Percentiles rank a stretch among this genome's conserved stretches.
Conservation (phyloP, 768 basidiomycete species). For the Pisolithus sp. region DNA sequence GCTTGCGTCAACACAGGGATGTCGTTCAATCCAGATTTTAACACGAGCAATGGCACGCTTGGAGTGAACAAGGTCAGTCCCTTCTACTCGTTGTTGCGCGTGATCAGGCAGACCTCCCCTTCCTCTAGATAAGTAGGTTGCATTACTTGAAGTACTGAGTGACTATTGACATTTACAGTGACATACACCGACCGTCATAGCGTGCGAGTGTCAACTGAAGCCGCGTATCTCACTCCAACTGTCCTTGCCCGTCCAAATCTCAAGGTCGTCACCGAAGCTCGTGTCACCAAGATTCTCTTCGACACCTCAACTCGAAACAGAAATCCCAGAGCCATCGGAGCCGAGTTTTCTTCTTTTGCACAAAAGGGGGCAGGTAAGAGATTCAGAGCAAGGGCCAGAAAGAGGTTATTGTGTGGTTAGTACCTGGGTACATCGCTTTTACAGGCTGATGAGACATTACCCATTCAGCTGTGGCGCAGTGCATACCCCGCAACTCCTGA, state of each 20-base stretch:
- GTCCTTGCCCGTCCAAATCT: constrained; percentile 63
- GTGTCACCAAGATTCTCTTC: constrained; percentile 54
- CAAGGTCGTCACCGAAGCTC: constrained; percentile 49
- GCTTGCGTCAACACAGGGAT: constrained; percentile 48
- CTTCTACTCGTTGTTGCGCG: not conserved
- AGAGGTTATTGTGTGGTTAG: constrained; percentile 62
- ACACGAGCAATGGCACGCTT: constrained; percentile 46
- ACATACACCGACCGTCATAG: constrained; percentile 53
- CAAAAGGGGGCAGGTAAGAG: constrained; percentile 22
- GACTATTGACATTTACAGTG: constrained; percentile 38
- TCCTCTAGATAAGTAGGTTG: constrained; percentile 37
- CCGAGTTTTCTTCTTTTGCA: constrained; percentile 46
- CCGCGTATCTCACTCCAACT: constrained; percentile 58
- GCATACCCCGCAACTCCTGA: constrained; percentile 61
- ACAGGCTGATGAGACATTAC: not conserved
- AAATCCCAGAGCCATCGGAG: constrained; percentile 47
- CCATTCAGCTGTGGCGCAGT: constrained; percentile 49
- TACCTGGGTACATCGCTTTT: not conserved
- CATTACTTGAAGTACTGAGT: not conserved
- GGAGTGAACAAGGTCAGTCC: constrained; percentile 53
- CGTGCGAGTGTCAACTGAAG: constrained; percentile 55
- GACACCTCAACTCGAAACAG: constrained; percentile 28
- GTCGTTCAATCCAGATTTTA: constrained; percentile 50
- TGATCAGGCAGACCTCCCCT: not conserved
- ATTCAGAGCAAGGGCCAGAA: constrained; percentile 44